Percentiles rank a stretch among this genome's conserved stretches.
Conservation (phyloP, 2,329 filamentous ascomycete genomes). For the Cladophialophora carrionii region DNA sequence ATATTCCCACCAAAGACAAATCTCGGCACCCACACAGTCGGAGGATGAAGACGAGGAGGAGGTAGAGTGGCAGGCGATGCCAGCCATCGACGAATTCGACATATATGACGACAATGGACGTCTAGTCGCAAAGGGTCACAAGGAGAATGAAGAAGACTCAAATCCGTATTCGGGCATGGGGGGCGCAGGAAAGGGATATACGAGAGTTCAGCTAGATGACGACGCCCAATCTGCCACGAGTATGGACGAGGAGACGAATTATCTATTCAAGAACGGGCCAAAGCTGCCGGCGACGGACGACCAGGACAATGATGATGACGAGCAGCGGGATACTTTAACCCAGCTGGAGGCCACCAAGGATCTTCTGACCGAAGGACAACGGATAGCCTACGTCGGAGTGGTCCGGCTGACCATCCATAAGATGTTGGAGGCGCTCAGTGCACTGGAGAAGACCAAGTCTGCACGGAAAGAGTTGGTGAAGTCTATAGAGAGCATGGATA, state of each 20-base stretch:
- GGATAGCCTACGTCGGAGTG: slow-evolving; percentile 92
- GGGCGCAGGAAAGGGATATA: slow-evolving; percentile 89
- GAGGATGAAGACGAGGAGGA: slow-evolving; percentile 57
- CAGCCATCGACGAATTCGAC: slow-evolving; percentile 86
- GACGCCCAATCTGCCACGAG: slow-evolving; percentile 92
- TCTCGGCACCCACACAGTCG: slow-evolving; percentile 57
- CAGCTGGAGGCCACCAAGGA: slow-evolving; percentile 97
- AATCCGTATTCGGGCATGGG: slow-evolving; percentile 68
- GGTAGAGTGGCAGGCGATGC: slow-evolving; percentile 88
- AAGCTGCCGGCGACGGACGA: slow-evolving; percentile 59
- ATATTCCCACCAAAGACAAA: slow-evolving; percentile 85
- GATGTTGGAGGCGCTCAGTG: slow-evolving; percentile 72
- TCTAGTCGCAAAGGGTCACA: slow-evolving; percentile 78
- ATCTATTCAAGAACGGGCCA: slow-evolving; percentile 79
- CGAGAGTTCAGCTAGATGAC: slow-evolving; percentile 90
- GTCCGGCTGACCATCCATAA: slow-evolving; percentile 77
- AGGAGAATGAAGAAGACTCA: slow-evolving; percentile 67
- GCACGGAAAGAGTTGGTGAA: slow-evolving; percentile 72
- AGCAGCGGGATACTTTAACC: slow-evolving; percentile 79
- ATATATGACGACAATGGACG: slow-evolving; percentile 94
- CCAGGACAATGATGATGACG: slow-evolving; percentile 69
- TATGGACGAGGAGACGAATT: slow-evolving; percentile 95
- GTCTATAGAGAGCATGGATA: slow-evolving; percentile 77
- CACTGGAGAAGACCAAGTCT: slow-evolving; percentile 63
- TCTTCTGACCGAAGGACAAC: slow-evolving; percentile 89